Conservation (phyloP, 2,329 filamentous ascomycete genomes). For the Neonectria sp. region DNA sequence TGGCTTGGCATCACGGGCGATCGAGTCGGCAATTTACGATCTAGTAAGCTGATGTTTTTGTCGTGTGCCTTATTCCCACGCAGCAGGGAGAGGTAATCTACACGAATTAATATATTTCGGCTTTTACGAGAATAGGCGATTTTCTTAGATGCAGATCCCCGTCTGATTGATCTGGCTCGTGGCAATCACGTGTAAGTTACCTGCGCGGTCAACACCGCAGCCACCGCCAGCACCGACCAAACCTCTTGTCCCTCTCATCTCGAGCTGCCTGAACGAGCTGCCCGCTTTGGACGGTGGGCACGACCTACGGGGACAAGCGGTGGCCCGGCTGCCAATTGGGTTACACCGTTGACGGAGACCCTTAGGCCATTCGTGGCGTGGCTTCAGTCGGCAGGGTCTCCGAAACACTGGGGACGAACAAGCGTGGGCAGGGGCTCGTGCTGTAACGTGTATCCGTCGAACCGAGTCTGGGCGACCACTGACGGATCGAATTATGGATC, state of each 20-base stretch:
- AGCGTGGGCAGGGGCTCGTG: conserved; percentile 27
- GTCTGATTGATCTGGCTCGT: neutral
- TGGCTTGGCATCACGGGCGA: conserved; percentile 2
- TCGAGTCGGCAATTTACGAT: conserved; percentile 1
- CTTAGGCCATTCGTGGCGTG: neutral
- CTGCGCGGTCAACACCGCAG: neutral
- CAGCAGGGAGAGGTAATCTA: neutral
- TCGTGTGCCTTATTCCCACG: neutral
- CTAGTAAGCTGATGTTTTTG: neutral
- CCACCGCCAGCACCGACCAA: conserved; percentile 4
- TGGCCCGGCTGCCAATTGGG: neutral
- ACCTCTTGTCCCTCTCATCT: neutral
- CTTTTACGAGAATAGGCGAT: neutral
- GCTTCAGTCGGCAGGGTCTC: conserved; percentile 23
- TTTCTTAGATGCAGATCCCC: neutral
- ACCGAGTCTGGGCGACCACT: neutral
- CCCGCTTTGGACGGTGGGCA: neutral
- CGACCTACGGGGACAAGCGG: conserved; percentile 8
- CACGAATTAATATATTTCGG: neutral
- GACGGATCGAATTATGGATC: too few relatives aligned
- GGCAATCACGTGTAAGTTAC: neutral
- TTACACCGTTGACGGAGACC: conserved; percentile 21
- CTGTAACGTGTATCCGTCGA: neutral
- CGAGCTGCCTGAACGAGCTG: neutral
- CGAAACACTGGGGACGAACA: conserved; percentile 39